phyloP scores from a whole-genome alignment of 106 monocot genomes.

The Agapanthus africanus region DNA sequence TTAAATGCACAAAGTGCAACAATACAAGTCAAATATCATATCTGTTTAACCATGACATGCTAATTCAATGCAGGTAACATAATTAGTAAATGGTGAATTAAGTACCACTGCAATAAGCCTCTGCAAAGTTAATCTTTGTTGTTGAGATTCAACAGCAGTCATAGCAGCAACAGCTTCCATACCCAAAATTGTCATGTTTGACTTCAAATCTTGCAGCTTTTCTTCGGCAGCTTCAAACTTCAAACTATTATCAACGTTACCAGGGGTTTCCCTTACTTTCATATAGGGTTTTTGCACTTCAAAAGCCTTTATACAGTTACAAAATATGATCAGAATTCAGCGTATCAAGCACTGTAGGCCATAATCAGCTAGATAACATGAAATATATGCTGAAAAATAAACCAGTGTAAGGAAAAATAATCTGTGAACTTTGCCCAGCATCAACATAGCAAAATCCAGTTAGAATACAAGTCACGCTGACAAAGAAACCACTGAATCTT shows the following conservation, averaged over 20 bases:
- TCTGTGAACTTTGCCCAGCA: too few relatives aligned
- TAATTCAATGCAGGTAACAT: background rate
- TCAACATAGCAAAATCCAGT: too few relatives aligned
- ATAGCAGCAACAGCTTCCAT: slow-evolving; percentile 85
- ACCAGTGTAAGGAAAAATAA: too few relatives aligned
- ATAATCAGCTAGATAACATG: too few relatives aligned
- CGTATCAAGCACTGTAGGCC: too few relatives aligned
- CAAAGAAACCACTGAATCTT: too few relatives aligned
- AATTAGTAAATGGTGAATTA: background rate
- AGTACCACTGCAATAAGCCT: slow-evolving; percentile 79
- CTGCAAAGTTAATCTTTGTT: slow-evolving; percentile 84
- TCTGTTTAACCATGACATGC: background rate
- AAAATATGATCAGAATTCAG: too few relatives aligned
- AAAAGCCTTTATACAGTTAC: slow-evolving; percentile 55
- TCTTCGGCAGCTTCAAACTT: slow-evolving; percentile 80
- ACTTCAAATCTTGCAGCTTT: slow-evolving; percentile 81
- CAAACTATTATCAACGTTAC: slow-evolving; percentile 60
- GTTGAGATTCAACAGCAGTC: slow-evolving; percentile 89
- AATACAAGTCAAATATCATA: too few relatives aligned
- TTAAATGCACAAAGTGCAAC: slow-evolving; percentile 19
- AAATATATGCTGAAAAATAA: too few relatives aligned
- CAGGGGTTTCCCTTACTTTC: slow-evolving; percentile 67
- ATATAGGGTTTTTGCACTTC: slow-evolving; percentile 87
- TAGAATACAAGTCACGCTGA: too few relatives aligned
- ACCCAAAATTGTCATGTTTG: slow-evolving; percentile 73